Conservation (phyloP, 2,329 filamentous ascomycete genomes). For the Phoma sp. region DNA sequence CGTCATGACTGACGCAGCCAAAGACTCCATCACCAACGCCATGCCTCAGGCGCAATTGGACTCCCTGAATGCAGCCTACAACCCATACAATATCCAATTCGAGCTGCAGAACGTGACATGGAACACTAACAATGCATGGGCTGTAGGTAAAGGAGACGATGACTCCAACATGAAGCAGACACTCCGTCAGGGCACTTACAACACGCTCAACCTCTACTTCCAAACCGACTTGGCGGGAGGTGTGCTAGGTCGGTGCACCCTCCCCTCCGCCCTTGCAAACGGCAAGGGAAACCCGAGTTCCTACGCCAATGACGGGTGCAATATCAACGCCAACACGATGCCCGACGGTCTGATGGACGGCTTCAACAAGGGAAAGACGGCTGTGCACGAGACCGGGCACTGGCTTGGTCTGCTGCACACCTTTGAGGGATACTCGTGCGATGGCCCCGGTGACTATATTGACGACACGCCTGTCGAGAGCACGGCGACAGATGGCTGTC, state of each 20-base stretch:
- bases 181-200: slow-evolving; percentile 62
- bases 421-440: slow-evolving; percentile 56
- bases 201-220: slow-evolving; percentile 66
- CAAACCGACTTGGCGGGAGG: slow-evolving; percentile 59
- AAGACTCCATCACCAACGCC: slow-evolving; percentile 49
- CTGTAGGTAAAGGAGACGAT: slow-evolving; percentile 55
- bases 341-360: slow-evolving; percentile 58
- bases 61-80: slow-evolving; percentile 54
- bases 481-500: slow-evolving; percentile 63
- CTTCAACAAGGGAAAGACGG: slow-evolving; percentile 59
- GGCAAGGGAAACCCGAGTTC: slow-evolving; percentile 46
- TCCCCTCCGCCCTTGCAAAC: slow-evolving; percentile 52
- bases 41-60: slow-evolving; percentile 51
- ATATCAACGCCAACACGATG: slow-evolving; percentile 65
- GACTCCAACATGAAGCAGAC: slow-evolving; percentile 61
- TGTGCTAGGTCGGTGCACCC: slow-evolving; percentile 63
- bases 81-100: slow-evolving; percentile 61
- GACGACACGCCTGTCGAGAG: slow-evolving; percentile 53
- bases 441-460: slow-evolving; percentile 55
- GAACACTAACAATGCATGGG: slow-evolving; percentile 64
- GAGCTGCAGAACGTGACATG: slow-evolving; percentile 58
- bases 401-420: slow-evolving; percentile 58
- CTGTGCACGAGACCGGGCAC: slow-evolving; percentile 58
- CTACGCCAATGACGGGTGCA: slow-evolving; percentile 64
- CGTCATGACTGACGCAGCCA: slow-evolving; percentile 46